Conservation (phyloP, 2,329 filamentous ascomycete species). For the Aspergillus sp. region DNA sequence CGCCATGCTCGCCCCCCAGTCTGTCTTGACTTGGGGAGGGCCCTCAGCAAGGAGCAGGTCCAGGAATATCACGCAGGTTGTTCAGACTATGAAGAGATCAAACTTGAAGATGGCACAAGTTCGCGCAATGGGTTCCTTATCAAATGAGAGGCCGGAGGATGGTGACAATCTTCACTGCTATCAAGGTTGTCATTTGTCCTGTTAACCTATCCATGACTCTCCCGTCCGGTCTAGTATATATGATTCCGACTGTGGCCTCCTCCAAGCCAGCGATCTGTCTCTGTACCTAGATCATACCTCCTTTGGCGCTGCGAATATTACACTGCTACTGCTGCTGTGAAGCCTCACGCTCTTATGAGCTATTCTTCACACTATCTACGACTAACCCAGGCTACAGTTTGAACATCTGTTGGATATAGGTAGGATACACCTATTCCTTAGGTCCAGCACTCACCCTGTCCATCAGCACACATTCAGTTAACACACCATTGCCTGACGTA, state of each 20-base stretch:
- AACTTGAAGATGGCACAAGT: no score
- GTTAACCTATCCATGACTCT: no score
- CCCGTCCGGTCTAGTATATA: no score
- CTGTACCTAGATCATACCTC: not conserved
- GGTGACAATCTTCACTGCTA: no score
- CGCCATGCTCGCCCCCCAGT: no score
- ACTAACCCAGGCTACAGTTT: conserved; percentile 1
- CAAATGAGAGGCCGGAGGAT: no score
- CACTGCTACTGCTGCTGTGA: not conserved
- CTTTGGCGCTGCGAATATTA: not conserved
- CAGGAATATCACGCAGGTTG: no score
- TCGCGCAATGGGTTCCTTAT: no score
- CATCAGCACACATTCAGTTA: not conserved
- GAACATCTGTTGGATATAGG: conserved; percentile 1
- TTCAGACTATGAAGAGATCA: no score
- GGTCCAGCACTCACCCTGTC: not conserved
- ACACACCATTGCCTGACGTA: not conserved
- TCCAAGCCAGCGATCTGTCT: not conserved
- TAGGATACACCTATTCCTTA: not conserved
- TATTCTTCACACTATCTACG: not conserved
- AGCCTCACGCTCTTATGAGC: not conserved
- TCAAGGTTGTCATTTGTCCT: no score
- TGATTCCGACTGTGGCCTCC: not conserved
- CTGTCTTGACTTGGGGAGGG: no score
- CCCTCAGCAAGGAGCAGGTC: no score